Evolutionary conservation across 1,139 yeast genomes (phyloP), one percentile per base, ranked within the genome.

Genomic region (Candida sp.): DNA sequence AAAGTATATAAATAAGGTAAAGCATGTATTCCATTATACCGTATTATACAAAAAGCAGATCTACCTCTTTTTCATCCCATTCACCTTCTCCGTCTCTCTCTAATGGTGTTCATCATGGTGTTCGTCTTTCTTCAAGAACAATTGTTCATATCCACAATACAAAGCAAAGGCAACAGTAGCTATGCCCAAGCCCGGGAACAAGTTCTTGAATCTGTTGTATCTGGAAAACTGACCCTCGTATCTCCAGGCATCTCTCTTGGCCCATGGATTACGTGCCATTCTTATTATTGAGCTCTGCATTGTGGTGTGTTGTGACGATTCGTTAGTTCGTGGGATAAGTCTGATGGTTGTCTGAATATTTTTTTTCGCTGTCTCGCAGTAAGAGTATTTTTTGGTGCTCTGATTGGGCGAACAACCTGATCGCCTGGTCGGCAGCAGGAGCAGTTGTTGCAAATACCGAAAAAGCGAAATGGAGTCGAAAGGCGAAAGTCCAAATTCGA

Each of bases 241-340:
- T 78, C 96, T 85, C 97, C 97, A 90, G 49, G 96, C 96, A 68
- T 90, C 96, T 80, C 96, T 88, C 62, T 74, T 76, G 49, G 80
- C 81, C 82, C 82, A 77, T 50, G 81, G 81, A 62, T 77, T 76
- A 33, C 50, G 53, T 48, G 54, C 56, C 51, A 54, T 46, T 23
- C 46, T 51, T 42, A 34, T 43, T 35, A 44, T 44, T 44, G 47
- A 44, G 23, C 26, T 35, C 3, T 28, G 42, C 47, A 44, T 44
- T 4, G 6, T 34, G 17, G 11, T 34, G 31, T 34, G 17, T 22
- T 34, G 31, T 7, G 6, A 25, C 9, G 31, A 28, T 28, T 6
- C 9, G 9, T n/a, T 34, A 17, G 7, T 17, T 34, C 25, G 38
- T 34, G 5, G 35, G 11, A 34, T 12, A 12, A 3, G 5, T 31